phyloP scores from a whole-genome alignment of 2,329 filamentous ascomycete species.

The Volutella citrinella region DNA sequence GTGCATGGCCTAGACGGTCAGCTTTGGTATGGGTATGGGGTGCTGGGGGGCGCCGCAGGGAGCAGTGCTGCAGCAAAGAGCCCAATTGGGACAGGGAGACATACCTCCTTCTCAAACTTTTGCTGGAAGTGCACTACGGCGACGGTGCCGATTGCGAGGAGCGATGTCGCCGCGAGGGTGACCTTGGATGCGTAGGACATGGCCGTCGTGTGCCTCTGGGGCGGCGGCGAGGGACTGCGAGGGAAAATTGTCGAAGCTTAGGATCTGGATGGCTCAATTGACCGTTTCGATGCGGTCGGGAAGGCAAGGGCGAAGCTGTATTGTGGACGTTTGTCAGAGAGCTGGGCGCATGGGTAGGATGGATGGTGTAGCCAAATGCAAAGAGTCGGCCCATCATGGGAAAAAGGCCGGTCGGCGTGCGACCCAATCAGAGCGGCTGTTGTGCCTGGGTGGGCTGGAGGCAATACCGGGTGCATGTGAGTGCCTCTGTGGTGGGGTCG shows the following conservation, averaged over 20 bases:
- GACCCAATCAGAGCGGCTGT: no score
- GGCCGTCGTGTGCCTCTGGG: no score
- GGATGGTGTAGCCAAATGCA: no score
- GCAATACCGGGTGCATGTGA: no score
- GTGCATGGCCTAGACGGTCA: constrained; percentile 76
- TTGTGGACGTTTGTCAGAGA: no score
- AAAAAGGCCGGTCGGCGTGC: constrained; percentile 1
- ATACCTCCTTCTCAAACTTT: constrained; percentile 75
- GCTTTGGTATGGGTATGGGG: constrained; percentile 1
- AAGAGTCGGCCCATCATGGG: constrained; percentile 9
- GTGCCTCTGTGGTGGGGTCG: no score
- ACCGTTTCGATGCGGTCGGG: no score
- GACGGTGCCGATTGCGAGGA: constrained; percentile 74
- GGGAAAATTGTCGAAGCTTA: no score
- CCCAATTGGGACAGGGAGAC: constrained; percentile 27
- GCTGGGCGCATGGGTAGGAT: no score
- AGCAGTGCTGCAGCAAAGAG: background rate
- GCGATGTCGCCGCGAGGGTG: constrained; percentile 74
- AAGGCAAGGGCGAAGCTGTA: background rate
- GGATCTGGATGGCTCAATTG: no score
- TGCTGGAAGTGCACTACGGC: constrained; percentile 88
- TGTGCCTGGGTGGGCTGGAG: no score
- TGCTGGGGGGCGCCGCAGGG: no score
- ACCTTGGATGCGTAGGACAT: constrained; percentile 93
- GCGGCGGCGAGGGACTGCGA: background rate